These are phyloP conservation scores for Meripilus lineatus DNA, from an alignment of 1,284 basidiomycete species.

Conservation along the genomic window DNA sequence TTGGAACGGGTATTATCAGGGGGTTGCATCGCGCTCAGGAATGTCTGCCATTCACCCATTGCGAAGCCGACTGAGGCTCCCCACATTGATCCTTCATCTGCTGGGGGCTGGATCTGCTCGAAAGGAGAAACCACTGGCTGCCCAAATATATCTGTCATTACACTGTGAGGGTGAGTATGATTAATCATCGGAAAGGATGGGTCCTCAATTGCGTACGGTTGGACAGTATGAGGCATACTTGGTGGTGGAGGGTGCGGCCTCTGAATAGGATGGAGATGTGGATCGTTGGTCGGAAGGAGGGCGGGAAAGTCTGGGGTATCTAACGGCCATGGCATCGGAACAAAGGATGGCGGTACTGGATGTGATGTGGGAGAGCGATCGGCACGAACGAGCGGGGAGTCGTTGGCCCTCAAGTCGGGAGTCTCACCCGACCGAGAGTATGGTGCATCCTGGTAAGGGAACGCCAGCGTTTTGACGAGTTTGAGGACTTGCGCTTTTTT, in stretches of 20 bases:
- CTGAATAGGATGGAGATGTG: not conserved
- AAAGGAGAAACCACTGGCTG: not conserved
- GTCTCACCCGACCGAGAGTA: slow-evolving; percentile 23
- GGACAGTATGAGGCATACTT: not conserved
- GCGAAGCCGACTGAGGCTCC: slow-evolving; percentile 36
- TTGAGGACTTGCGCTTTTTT: slow-evolving; percentile 56
- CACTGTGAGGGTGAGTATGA: not conserved
- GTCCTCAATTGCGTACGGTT: not conserved
- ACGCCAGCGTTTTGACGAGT: slow-evolving; percentile 66
- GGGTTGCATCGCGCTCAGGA: slow-evolving; percentile 42
- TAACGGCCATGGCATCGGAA: too few relatives aligned
- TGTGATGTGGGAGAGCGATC: slow-evolving; percentile 6
- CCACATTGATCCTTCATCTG: slow-evolving; percentile 36
- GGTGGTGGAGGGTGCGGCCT: not conserved
- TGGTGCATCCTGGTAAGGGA: slow-evolving; percentile 72
- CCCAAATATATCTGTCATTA: too few relatives aligned
- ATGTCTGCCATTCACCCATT: slow-evolving; percentile 38
- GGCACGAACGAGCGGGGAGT: slow-evolving; percentile 1
- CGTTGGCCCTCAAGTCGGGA: too few relatives aligned
- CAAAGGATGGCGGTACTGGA: slow-evolving; percentile 8
- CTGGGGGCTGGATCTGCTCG: slow-evolving; percentile 11
- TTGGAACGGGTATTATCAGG: slow-evolving; percentile 19
- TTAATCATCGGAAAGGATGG: too few relatives aligned
- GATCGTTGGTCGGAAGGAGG: slow-evolving; percentile 3
- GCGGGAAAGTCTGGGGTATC: too few relatives aligned